Percentiles rank a stretch among this genome's conserved stretches.
Evolutionary conservation across 2,329 filamentous ascomycete species (phyloP).

Genomic region (Fusarium floridanum): DNA sequence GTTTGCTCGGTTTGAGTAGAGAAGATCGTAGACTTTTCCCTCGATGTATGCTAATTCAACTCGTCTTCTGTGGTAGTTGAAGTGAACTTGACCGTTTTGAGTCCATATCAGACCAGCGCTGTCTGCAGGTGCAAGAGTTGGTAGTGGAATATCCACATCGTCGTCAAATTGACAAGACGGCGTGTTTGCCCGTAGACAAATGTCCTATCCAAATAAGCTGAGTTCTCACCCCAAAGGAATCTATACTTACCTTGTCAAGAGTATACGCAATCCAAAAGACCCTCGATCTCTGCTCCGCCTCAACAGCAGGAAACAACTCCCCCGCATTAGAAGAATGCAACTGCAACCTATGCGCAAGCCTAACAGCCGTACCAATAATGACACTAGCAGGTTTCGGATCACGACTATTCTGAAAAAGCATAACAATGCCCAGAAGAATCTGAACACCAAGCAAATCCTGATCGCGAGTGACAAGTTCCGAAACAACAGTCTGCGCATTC

Average conservation of each 20-base stretch:
- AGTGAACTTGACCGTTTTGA: slow-evolving; percentile 48
- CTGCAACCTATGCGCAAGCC: slow-evolving; percentile 53
- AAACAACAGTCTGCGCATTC: slow-evolving; percentile 54
- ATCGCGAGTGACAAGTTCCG: slow-evolving; percentile 54
- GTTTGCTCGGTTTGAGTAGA: slow-evolving; percentile 50
- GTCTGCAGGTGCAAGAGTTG: slow-evolving; percentile 47
- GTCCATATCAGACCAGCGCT: slow-evolving; percentile 52
- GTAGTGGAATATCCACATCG: slow-evolving; percentile 57
- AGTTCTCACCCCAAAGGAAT: fast-evolving
- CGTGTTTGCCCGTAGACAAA: slow-evolving; percentile 52
- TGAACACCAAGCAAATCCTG: slow-evolving; percentile 56
- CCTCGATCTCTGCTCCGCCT: slow-evolving; percentile 51
- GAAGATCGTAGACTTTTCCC: slow-evolving; percentile 56
- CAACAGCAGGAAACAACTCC: slow-evolving; percentile 43
- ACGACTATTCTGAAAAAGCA: slow-evolving; percentile 54
- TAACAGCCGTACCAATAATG: slow-evolving; percentile 55
- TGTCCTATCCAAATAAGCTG: slow-evolving; percentile 39
- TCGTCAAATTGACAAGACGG: slow-evolving; percentile 56
- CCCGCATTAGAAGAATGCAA: slow-evolving; percentile 50
- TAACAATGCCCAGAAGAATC: slow-evolving; percentile 54
- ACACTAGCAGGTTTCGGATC: slow-evolving; percentile 55
- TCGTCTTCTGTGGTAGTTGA: slow-evolving; percentile 56
- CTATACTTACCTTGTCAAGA: slow-evolving; percentile 53
- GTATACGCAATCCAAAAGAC: slow-evolving; percentile 59
- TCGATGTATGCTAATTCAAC: slow-evolving; percentile 57